phyloP scores from a whole-genome alignment of 768 basidiomycete genomes.

The Clavulina sp. region DNA sequence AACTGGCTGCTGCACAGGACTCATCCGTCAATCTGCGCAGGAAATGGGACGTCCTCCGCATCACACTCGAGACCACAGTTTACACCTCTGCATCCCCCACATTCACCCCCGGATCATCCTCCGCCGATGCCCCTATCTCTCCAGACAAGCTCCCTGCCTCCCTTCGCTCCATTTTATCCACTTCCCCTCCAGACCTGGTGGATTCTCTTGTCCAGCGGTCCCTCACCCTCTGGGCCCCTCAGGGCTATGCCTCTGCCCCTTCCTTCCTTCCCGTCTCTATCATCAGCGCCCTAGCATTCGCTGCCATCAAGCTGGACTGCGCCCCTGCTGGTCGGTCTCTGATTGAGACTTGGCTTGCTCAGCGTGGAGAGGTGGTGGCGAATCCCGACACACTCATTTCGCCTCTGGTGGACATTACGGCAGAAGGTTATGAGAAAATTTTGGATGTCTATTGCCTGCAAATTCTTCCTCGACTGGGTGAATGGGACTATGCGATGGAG shows the following conservation, averaged over 20 bases:
- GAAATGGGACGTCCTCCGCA: slow-evolving; percentile 78
- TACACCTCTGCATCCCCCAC: slow-evolving; percentile 24
- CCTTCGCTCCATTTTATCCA: slow-evolving; percentile 24
- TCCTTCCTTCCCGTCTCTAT: slow-evolving; percentile 52
- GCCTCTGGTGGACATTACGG: slow-evolving; percentile 3
- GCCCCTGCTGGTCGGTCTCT: slow-evolving; percentile 44
- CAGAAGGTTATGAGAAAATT: slow-evolving; percentile 51
- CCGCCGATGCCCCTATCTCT: too few species aligned
- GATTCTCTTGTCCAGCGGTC: slow-evolving; percentile 47
- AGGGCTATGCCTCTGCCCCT: slow-evolving; percentile 15
- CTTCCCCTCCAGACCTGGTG: slow-evolving; percentile 34
- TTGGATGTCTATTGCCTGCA: slow-evolving; percentile 62
- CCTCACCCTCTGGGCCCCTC: slow-evolving; percentile 28
- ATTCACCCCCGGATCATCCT: slow-evolving; percentile 14
- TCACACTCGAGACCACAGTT: slow-evolving; percentile 62
- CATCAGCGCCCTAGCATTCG: slow-evolving; percentile 49
- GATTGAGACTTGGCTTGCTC: slow-evolving; percentile 65
- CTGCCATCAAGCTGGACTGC: slow-evolving; percentile 48
- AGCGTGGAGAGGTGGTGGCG: slow-evolving; percentile 21
- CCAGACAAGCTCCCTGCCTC: background rate
- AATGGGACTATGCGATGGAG: slow-evolving; percentile 67
- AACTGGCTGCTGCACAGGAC: slow-evolving; percentile 26
- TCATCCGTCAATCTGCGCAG: slow-evolving; percentile 33
- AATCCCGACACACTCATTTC: slow-evolving; percentile 8
- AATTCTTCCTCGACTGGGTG: slow-evolving; percentile 49